A percentile compares a stretch with the other conserved stretches of the same genome.
These are phyloP conservation scores for Pyrus hybrid DNA, from an alignment of 331 rosid species.

Conservation along the genomic window DNA sequence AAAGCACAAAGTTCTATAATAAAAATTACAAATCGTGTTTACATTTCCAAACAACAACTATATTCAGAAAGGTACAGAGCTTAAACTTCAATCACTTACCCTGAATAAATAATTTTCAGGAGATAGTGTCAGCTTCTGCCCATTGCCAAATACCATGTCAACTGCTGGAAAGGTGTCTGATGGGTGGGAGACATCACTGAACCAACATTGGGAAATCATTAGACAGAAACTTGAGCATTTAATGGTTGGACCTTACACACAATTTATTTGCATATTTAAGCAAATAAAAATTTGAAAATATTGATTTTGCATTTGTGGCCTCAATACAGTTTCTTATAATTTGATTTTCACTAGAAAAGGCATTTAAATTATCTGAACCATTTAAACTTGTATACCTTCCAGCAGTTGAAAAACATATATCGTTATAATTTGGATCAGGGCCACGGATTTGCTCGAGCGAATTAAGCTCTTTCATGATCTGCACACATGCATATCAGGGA, in stretches of 20 bases:
- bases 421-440: slow-evolving; percentile 83
- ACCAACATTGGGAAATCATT: slow-evolving; percentile 19
- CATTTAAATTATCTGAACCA: slow-evolving; percentile 2
- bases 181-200: slow-evolving; percentile 57
- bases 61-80: not conserved
- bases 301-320: not conserved
- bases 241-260: not conserved
- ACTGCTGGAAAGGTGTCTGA: slow-evolving; percentile 66
- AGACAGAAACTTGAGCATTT: not conserved
- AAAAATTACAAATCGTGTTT: not conserved
- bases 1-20: slow-evolving; percentile 6
- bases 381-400: slow-evolving; percentile 45
- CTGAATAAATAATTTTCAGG: slow-evolving; percentile 92
- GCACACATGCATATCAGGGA: not conserved
- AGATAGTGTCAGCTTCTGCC: slow-evolving; percentile 60
- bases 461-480: slow-evolving; percentile 64
- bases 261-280: not conserved
- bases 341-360: not conserved
- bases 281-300: not conserved
- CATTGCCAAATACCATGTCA: slow-evolving; percentile 83
- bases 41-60: not conserved
- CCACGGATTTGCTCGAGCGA: slow-evolving; percentile 61
- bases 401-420: slow-evolving; percentile 71
- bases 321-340: not conserved
- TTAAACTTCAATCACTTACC: slow-evolving; percentile 39